Evolutionary conservation across 2,329 filamentous ascomycete species (phyloP).

Genomic region (Alternaria tenuissima): DNA sequence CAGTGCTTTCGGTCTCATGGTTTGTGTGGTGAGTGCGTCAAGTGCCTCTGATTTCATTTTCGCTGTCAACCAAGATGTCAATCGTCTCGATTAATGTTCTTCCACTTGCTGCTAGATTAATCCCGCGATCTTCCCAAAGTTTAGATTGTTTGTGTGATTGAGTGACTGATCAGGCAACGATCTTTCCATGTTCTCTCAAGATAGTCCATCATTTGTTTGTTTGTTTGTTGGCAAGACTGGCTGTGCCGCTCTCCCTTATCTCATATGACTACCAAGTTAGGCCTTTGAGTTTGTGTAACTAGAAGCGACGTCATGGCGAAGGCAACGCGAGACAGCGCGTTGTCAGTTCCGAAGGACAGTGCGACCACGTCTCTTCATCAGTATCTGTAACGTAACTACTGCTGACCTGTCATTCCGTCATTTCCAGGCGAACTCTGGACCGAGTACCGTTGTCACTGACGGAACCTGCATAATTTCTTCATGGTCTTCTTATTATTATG

Average conservation of each 20-base stretch:
- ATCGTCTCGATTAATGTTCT: neutral
- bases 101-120: neutral
- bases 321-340: neutral
- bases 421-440: neutral
- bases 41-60: conserved; percentile 29
- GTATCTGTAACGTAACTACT: neutral
- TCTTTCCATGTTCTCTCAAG: neutral
- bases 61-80: neutral
- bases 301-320: conserved; percentile 16
- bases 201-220: neutral
- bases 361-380: neutral
- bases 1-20: conserved; percentile 26
- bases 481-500: neutral
- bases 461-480: neutral
- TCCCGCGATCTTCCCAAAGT: neutral
- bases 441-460: neutral
- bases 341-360: neutral
- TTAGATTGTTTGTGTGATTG: neutral
- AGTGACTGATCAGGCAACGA: neutral
- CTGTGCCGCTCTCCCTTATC: neutral
- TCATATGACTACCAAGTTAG: neutral
- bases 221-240: conserved; percentile 1
- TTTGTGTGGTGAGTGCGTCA: conserved; percentile 27
- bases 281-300: conserved; percentile 1
- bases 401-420: neutral